Evolutionary conservation across 192 early-diverging fungal genomes (phyloP).

Genomic region (Coemansia sp.): DNA sequence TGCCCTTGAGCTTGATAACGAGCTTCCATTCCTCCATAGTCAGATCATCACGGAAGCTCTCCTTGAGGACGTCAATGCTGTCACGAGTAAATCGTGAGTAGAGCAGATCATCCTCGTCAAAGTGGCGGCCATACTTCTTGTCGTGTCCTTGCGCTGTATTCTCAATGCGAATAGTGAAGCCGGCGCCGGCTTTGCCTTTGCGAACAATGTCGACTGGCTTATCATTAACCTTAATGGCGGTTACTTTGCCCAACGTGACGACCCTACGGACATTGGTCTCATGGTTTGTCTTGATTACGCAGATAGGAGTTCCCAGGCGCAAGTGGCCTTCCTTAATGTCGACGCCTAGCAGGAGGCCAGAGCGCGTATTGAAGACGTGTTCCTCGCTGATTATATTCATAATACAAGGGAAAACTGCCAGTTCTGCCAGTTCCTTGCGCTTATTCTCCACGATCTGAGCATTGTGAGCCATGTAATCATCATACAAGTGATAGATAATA

Average conservation of each 20-base stretch:
- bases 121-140: slow-evolving; percentile 92
- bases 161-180: slow-evolving; percentile 87
- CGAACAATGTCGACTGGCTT: slow-evolving; percentile 79
- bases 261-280: slow-evolving; percentile 72
- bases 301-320: slow-evolving; percentile 88
- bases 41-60: slow-evolving; percentile 89
- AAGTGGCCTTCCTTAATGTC: slow-evolving; percentile 91
- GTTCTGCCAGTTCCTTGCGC: slow-evolving; percentile 81
- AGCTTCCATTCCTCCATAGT: slow-evolving; percentile 85
- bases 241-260: slow-evolving; percentile 82
- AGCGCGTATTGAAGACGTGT: slow-evolving; percentile 88
- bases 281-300: slow-evolving; percentile 74
- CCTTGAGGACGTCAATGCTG: slow-evolving; percentile 95
- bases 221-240: slow-evolving; percentile 89
- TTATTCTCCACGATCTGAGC: slow-evolving; percentile 81
- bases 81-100: slow-evolving; percentile 79
- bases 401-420: slow-evolving; percentile 91
- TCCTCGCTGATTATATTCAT: slow-evolving; percentile 72
- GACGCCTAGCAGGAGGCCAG: slow-evolving; percentile 92
- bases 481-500: slow-evolving; percentile 99
- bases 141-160: slow-evolving; percentile 78
- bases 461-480: slow-evolving; percentile 83
- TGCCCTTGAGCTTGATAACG: slow-evolving; percentile 76
- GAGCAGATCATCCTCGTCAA: slow-evolving; percentile 78
- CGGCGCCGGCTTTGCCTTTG: slow-evolving; percentile 78